Conservation (phyloP, 805 yeast species). For the Metschnikowia lunata region DNA sequence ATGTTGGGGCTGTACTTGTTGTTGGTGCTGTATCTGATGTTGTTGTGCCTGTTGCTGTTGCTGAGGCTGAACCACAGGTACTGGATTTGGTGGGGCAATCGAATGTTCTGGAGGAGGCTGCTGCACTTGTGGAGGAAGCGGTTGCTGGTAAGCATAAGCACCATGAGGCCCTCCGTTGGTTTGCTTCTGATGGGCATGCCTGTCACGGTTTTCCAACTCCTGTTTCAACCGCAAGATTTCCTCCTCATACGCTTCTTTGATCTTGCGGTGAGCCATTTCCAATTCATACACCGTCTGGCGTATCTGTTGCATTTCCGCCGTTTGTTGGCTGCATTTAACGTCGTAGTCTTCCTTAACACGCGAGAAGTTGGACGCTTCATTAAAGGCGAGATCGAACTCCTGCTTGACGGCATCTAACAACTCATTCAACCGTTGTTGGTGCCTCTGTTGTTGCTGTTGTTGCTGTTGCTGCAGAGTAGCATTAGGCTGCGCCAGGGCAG, state of each 20-base stretch:
- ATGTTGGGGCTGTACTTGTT: neutral
- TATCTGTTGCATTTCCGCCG: conserved; percentile 88
- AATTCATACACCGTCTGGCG: conserved; percentile 91
- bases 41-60: conserved; percentile 17
- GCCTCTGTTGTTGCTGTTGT: conserved; percentile 37
- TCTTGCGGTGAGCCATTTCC: conserved; percentile 89
- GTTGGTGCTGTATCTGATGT: conserved; percentile 1
- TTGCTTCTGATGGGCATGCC: conserved; percentile 40
- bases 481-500: conserved; percentile 20
- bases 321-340: conserved; percentile 83
- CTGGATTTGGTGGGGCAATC: conserved; percentile 19
- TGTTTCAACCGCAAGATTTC: conserved; percentile 82
- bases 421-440: conserved; percentile 58
- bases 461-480: conserved; percentile 23
- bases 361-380: conserved; percentile 80
- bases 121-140: neutral
- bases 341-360: conserved; percentile 93
- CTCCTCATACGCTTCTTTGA: conserved; percentile 94
- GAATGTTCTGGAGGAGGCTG: conserved; percentile 6
- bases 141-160: conserved; percentile 30
- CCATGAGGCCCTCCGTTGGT: conserved; percentile 37
- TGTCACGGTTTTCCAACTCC: conserved; percentile 78
- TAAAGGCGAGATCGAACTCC: conserved; percentile 80
- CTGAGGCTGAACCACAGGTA: conserved; percentile 21
- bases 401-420: conserved; percentile 86